phyloP scores from a whole-genome alignment of 805 yeast genomes.

The Candida loeiensis region DNA sequence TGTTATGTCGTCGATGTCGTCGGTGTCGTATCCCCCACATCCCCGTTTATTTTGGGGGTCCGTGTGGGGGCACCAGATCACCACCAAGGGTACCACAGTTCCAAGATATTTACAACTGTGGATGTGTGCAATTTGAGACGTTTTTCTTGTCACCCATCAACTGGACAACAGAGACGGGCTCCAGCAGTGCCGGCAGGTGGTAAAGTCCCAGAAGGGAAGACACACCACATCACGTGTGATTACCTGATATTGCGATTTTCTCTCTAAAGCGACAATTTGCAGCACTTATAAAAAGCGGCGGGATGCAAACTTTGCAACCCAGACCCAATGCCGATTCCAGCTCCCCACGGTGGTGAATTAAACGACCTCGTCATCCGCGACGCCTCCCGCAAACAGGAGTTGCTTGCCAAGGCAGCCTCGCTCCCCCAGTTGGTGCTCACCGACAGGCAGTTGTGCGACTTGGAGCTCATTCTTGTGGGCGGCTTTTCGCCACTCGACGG shows the following conservation, averaged over 20 bases:
- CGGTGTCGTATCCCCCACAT: background rate
- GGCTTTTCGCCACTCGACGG: conserved; percentile 86
- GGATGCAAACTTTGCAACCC: background rate
- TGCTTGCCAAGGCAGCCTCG: conserved; percentile 55
- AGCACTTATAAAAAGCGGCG: conserved; percentile 3
- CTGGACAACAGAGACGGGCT: too few relatives aligned
- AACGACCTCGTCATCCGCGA: conserved; percentile 87
- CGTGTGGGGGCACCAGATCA: background rate
- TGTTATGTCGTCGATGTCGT: too few relatives aligned
- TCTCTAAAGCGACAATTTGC: background rate
- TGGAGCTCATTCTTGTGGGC: conserved; percentile 88
- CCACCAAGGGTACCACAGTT: background rate
- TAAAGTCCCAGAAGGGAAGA: background rate
- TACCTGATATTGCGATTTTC: conserved; percentile 4
- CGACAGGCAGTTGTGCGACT: conserved; percentile 88
- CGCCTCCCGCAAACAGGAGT: conserved; percentile 50
- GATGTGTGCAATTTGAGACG: background rate
- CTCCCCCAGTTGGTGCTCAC: conserved; percentile 56
- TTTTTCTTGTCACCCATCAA: background rate
- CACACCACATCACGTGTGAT: conserved; percentile 7
- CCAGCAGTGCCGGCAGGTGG: background rate
- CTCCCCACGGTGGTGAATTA: conserved; percentile 90
- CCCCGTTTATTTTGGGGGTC: background rate
- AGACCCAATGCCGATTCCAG: conserved; percentile 49
- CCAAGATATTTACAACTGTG: background rate